Evolutionary conservation across 108 stramenopile species (phyloP).

Genomic region (Heterococcus sp.): DNA sequence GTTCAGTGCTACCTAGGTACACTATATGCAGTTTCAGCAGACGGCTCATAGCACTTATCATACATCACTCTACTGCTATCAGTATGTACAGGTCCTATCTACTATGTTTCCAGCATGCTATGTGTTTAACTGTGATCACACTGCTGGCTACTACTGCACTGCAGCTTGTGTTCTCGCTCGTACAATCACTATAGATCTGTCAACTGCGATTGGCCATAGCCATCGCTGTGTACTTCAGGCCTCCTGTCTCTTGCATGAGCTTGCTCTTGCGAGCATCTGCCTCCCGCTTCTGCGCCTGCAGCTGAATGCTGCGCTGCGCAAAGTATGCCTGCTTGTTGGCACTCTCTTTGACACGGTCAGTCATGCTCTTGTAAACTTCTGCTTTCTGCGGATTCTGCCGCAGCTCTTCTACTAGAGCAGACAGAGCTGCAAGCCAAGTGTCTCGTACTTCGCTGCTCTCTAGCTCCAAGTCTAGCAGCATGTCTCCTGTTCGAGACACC

Average conservation of each 20-base stretch:
- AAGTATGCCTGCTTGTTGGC: slow-evolving; percentile 44
- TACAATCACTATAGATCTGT: background rate
- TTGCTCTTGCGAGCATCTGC: slow-evolving; percentile 41
- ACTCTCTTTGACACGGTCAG: slow-evolving; percentile 36
- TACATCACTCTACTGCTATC: too few relatives aligned
- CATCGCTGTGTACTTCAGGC: slow-evolving; percentile 52
- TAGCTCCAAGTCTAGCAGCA: slow-evolving; percentile 38
- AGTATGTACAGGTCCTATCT: too few relatives aligned
- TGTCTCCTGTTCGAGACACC: slow-evolving; percentile 32
- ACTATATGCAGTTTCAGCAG: too few relatives aligned
- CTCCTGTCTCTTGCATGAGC: slow-evolving; percentile 48
- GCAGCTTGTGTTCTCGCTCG: background rate
- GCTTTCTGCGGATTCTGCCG: slow-evolving; percentile 21
- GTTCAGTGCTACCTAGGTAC: too few relatives aligned
- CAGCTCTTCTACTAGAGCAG: slow-evolving; percentile 7
- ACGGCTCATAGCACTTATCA: too few relatives aligned
- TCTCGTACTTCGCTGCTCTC: background rate
- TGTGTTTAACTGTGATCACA: too few relatives aligned
- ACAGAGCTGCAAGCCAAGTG: slow-evolving; percentile 11
- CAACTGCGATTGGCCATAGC: slow-evolving; percentile 37
- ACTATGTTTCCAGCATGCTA: too few relatives aligned
- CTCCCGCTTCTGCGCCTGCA: slow-evolving; percentile 47
- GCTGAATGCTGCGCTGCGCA: slow-evolving; percentile 45
- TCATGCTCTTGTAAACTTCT: slow-evolving; percentile 23
- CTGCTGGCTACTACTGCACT: too few relatives aligned